Base-by-base conservation (phyloP, 2,329 filamentous ascomycete genomes). In the Piedraia hortae region DNA sequence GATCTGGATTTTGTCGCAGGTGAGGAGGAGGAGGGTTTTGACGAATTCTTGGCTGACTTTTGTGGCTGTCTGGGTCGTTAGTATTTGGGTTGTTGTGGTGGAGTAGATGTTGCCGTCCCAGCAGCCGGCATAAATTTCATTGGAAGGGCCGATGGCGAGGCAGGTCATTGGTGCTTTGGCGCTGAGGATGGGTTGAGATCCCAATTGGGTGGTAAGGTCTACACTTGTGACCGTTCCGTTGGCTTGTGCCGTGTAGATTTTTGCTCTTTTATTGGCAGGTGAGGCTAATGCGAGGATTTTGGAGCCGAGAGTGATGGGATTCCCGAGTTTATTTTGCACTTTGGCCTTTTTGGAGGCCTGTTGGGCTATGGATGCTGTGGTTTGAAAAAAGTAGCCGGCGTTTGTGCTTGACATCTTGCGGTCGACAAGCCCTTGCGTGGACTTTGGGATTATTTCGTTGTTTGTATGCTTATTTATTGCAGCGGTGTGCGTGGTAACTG, bases 31-130 rank as follows among this genome's bases (percentile, higher is more conserved):
- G 3, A 93, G 50, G 3, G 71, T 56, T 47, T 91, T 91, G 35
- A 97, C 72, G 39, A 97, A 97, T 47, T 97, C 85, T 2, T 60
- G 54, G 44, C 93, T 82, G 4, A 77, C 3, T 24, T 13, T 6
- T 9, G 20, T 21, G 11, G 26, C 20, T 8, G 13, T 8, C 12
- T 22, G 4, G 4, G 28, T 16, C 9, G 20, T 21, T 10, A 27
- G 21, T 8, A 15, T 8, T 17, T 22, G 4, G 4, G 28, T 16
- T 14, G 69, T 49, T 35, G 73, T 57, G 72, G 77, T 91, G 14
- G 70, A 72, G 67, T 78, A 90, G 26, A 93, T 59, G 10, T 63
- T 59, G 48, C 89, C 90, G 48, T 97, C 82, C 85, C 85, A 97
- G 27, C 69, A 85, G 15, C 80, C 82, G 12, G 77, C 77, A 43